A percentile compares a stretch with the other conserved stretches of the same genome.
phyloP scores from a whole-genome alignment of 2,329 filamentous ascomycete species.

The Fusarium sp. region DNA sequence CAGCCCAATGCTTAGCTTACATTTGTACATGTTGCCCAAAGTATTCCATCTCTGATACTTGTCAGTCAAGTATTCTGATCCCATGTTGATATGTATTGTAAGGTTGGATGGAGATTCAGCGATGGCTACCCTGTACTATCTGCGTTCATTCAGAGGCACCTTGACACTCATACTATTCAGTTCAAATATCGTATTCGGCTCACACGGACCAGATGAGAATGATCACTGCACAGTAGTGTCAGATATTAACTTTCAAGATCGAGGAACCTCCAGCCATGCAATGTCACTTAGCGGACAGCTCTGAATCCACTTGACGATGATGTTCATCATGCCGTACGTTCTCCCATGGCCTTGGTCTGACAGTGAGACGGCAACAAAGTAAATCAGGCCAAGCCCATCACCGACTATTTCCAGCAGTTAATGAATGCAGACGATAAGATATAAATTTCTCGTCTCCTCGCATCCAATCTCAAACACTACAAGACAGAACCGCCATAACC shows the following conservation, averaged over 20 bases:
- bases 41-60: neutral
- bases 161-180: neutral
- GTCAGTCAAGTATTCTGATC: neutral
- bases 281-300: neutral
- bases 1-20: neutral
- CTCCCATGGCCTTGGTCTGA: neutral
- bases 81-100: neutral
- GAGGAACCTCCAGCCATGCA: neutral
- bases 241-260: neutral
- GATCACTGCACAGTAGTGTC: neutral
- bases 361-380: neutral
- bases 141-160: neutral
- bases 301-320: neutral
- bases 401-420: neutral
- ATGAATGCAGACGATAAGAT: neutral
- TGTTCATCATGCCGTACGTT: neutral
- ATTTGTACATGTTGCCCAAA: fast-evolving
- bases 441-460: neutral
- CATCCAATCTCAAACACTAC: conserved; percentile 10
- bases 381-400: neutral
- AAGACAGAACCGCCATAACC: conserved; percentile 23
- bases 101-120: neutral
- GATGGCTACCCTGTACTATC: neutral
- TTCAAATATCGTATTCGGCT: neutral
- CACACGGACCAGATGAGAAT: neutral